Base-by-base conservation (phyloP, 2,329 filamentous ascomycete species). In the Tolypocladium capitatum region DNA sequence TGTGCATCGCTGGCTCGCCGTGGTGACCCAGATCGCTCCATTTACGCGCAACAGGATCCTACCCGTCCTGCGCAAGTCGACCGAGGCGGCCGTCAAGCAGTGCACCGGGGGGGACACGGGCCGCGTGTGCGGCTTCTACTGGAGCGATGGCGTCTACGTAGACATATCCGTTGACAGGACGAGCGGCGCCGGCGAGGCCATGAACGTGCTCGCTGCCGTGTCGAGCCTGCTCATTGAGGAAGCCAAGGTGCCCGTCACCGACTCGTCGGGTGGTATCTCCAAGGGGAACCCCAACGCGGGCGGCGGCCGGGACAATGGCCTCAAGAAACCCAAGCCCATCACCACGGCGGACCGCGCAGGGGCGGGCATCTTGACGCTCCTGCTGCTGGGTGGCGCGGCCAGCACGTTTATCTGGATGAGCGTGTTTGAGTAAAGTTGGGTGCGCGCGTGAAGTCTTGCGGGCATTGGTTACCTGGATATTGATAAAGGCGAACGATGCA, bases 41-140 rank as follows among this genome's bases (percentile, higher is more conserved):
- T 73, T 72, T 42, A 80, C 76, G 1, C 63, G 64, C 36, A 63
- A 71, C 1, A 66, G 59, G 16, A 80, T 88, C 53, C 64, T 76
- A 48, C 73, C 78, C 1, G 71, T 78, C 31, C 68, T 88, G 7
- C 66, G 68, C 48, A 72, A 66, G 1, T 83, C 81, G 1, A 69
- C 82, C 6, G 49, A 69, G 47, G 81, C 74, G 0, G 84, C 81
- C 1, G 75, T 78, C 1, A 70, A 69, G 36, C 74, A 78, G 50
- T 88, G 83, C 62, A 78, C 74, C 0, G 80, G 77, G 8, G 80
- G 78, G 3, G 63, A 65, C 1, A 70, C 73, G 9, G 72, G 77
- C 10, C 72, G 74, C n/a, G 70, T 71, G 28, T 87, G 84, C 57
- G 79, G 81, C 11, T 76, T 83, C 53, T 73, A 73, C 55, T 86